Conservation (phyloP, 2,329 filamentous ascomycete genomes). For the Triangularia setosa region DNA sequence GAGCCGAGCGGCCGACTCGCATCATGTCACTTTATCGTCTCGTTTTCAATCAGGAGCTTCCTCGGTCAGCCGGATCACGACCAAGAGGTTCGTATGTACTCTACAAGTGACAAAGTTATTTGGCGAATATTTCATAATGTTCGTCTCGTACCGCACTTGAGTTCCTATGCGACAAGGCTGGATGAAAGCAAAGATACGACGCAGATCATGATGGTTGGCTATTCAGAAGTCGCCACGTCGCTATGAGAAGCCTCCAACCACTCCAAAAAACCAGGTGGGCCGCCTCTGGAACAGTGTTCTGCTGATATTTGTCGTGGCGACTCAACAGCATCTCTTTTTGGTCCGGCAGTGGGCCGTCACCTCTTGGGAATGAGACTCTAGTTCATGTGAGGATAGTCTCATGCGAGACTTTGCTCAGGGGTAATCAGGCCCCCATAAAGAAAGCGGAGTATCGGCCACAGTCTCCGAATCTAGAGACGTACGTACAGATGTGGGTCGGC, state of each 20-base stretch:
- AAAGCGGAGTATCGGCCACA: conserved; percentile 14
- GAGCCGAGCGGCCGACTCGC: conserved; percentile 5
- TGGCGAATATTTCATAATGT: background rate
- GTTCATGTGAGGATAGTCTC: conserved; percentile 26
- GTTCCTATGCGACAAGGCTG: background rate
- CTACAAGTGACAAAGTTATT: background rate
- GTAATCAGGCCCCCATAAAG: background rate
- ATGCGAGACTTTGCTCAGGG: conserved; percentile 18
- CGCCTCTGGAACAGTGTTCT: background rate
- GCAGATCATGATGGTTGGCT: conserved; percentile 11
- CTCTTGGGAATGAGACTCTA: conserved; percentile 12
- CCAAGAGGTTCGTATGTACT: background rate
- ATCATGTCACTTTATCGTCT: background rate
- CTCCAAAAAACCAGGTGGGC: conserved; percentile 6
- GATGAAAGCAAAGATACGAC: conserved; percentile 5
- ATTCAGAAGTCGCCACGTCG: conserved; percentile 27
- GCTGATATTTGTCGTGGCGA: conserved; percentile 7
- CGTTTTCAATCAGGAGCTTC: background rate
- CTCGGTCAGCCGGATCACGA: background rate
- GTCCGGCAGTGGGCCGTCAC: conserved; percentile 9
- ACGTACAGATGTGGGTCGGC: background rate
- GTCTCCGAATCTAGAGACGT: background rate
- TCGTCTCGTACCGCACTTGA: background rate
- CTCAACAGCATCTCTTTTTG: conserved; percentile 8
- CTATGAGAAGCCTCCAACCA: conserved; percentile 6